These are phyloP conservation scores for Lanzia echinophila DNA, from an alignment of 2,329 filamentous ascomycete species.

Conservation along the genomic window DNA sequence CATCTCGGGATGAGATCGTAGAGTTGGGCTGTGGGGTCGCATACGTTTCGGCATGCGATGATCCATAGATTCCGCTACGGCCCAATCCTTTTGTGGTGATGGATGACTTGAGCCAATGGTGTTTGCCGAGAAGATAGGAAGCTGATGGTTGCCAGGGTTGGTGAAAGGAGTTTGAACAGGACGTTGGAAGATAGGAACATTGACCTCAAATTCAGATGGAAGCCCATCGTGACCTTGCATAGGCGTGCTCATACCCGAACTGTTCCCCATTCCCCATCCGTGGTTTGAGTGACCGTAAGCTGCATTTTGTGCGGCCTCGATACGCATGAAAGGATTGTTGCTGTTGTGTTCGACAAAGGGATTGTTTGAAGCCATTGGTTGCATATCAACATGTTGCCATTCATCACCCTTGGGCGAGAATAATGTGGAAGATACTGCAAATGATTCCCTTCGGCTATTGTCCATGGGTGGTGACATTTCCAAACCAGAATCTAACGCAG, in stretches of 20 bases:
- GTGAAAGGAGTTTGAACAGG: conserved; percentile 50
- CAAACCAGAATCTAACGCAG: conserved; percentile 51
- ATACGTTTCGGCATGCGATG: conserved; percentile 52
- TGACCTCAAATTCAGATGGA: conserved; percentile 48
- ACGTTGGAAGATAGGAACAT: conserved; percentile 43
- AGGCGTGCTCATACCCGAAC: conserved; percentile 67
- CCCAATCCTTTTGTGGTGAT: conserved; percentile 56
- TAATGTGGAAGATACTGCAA: conserved; percentile 50
- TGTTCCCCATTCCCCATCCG: conserved; percentile 34
- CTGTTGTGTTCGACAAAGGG: conserved; percentile 49
- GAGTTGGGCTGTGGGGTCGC: conserved; percentile 57
- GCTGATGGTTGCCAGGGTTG: conserved; percentile 42
- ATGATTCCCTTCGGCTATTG: conserved; percentile 57
- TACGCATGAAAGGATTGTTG: conserved; percentile 62
- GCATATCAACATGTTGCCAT: conserved; percentile 60
- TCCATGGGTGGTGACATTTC: conserved; percentile 58
- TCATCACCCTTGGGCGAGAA: conserved; percentile 61
- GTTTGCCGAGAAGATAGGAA: conserved; percentile 49
- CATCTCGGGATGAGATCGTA: conserved; percentile 70
- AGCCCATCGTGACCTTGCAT: conserved; percentile 63
- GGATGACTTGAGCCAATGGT: conserved; percentile 44
- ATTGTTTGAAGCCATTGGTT: conserved; percentile 56
- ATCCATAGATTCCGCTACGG: conserved; percentile 41
- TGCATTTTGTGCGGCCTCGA: conserved; percentile 44
- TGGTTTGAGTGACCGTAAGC: conserved; percentile 26